phyloP scores from a whole-genome alignment of 2,329 filamentous ascomycete species.

The Blastomyces gilchristii region DNA sequence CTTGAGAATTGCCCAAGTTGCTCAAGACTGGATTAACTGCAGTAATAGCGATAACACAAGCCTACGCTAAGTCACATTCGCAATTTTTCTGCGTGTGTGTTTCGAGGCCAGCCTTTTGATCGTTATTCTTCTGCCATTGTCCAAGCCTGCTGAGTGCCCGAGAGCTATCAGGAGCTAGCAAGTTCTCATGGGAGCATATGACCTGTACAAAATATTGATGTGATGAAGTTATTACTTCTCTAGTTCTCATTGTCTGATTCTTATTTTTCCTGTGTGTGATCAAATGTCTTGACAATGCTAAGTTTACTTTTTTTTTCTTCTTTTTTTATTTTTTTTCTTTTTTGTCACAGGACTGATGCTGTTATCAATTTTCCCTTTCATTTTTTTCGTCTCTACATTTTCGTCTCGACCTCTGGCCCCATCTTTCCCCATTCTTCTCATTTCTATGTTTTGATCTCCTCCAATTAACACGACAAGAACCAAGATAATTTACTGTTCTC shows the following conservation, averaged over 20 bases:
- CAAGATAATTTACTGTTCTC: background rate
- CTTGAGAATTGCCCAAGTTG: slow-evolving; percentile 14
- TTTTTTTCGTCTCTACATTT: no score
- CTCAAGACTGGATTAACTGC: slow-evolving; percentile 6
- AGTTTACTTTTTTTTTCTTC: background rate
- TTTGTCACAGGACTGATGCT: background rate
- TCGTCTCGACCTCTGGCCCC: no score
- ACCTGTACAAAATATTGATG: background rate
- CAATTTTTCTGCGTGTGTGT: no score
- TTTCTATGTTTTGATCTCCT: background rate
- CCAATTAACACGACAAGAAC: background rate
- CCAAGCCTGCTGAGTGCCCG: background rate
- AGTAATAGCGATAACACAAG: background rate
- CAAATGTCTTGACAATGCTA: background rate
- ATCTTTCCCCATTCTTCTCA: no score
- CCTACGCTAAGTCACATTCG: background rate
- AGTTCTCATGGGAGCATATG: background rate
- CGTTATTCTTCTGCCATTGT: background rate
- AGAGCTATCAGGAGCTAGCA: background rate
- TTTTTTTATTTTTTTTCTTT: no score
- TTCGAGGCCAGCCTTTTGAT: background rate
- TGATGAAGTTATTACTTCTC: background rate
- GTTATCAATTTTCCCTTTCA: background rate
- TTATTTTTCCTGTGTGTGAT: background rate
- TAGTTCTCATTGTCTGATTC: background rate